These are phyloP conservation scores for Fusarium sp. DNA, from an alignment of 2,329 filamentous ascomycete genomes.

Conservation along the genomic window DNA sequence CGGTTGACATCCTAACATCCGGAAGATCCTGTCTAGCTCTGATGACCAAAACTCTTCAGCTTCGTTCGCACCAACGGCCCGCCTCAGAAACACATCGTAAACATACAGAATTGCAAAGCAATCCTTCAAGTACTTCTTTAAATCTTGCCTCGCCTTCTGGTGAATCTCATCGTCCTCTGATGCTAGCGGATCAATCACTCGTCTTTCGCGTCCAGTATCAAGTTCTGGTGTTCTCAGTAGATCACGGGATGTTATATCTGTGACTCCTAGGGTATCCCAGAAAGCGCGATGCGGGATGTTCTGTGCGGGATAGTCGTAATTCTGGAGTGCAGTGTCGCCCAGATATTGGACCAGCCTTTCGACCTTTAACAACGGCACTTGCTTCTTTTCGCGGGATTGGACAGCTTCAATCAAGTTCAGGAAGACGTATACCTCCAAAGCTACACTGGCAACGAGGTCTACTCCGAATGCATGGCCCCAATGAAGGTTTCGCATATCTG, in stretches of 20 bases:
- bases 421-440: constrained; percentile 7
- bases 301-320: constrained; percentile 18
- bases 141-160: not conserved
- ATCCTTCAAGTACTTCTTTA: constrained; percentile 13
- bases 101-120: constrained; percentile 26
- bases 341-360: not conserved
- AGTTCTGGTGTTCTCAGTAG: fast-evolving
- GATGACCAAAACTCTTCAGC: constrained; percentile 2
- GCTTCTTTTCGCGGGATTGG: not conserved
- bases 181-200: not conserved
- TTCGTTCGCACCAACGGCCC: not conserved
- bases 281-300: constrained; percentile 22
- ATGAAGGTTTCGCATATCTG: not conserved
- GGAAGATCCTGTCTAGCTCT: too few relatives aligned
- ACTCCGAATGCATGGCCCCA: constrained; percentile 22
- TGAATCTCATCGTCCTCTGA: not conserved
- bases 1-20: too few relatives aligned
- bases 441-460: not conserved
- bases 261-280: constrained; percentile 17
- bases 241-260: not conserved
- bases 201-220: not conserved
- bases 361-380: not conserved
- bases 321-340: not conserved
- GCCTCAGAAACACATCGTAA: constrained; percentile 4
- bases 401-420: constrained; percentile 25